phyloP scores from a whole-genome alignment of 176 grass and related monocot genomes.

The Aegilops sharonensis region DNA sequence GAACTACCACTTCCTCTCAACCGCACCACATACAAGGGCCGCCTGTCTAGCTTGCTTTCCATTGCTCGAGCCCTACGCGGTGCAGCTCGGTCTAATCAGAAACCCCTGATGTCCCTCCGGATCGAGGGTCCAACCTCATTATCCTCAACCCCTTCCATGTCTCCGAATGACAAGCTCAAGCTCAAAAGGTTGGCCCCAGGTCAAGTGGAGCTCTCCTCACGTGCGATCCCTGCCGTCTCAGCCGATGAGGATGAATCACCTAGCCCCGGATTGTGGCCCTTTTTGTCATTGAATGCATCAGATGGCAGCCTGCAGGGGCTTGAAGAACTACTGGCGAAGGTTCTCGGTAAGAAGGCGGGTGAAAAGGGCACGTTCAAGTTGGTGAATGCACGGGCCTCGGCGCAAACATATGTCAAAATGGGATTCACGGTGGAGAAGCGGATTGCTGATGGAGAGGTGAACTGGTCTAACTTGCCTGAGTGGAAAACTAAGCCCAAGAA shows the following conservation, averaged over 20 bases:
- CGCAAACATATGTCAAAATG: constrained; percentile 87
- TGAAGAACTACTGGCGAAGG: constrained; percentile 70
- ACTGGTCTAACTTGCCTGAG: constrained; percentile 51
- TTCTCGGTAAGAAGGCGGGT: constrained; percentile 54
- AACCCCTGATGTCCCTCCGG: constrained; percentile 79
- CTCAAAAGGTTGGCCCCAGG: constrained; percentile 73
- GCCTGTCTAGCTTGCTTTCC: constrained; percentile 52
- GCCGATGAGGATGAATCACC: constrained; percentile 34
- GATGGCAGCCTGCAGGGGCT: constrained; percentile 61
- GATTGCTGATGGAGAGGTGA: constrained; percentile 50
- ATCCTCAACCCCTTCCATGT: constrained; percentile 63
- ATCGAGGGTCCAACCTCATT: constrained; percentile 73
- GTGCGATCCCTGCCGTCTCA: constrained; percentile 18
- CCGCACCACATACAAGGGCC: constrained; percentile 54
- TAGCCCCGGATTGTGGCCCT: constrained; percentile 56
- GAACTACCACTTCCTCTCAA: constrained; percentile 82
- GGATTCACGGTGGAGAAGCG: constrained; percentile 56
- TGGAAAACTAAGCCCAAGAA: constrained; percentile 81
- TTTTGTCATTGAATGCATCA: constrained; percentile 76
- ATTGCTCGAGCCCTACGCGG: constrained; percentile 69
- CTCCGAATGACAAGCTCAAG: constrained; percentile 70
- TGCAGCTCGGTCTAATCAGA: constrained; percentile 48
- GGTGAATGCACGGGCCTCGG: constrained; percentile 57
- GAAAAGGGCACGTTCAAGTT: constrained; percentile 73
- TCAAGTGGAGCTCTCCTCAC: constrained; percentile 72